Evolutionary conservation across 257 asterid genomes (phyloP), one percentile per base, ranked within the genome.

Genomic region (Plantago ovata): DNA sequence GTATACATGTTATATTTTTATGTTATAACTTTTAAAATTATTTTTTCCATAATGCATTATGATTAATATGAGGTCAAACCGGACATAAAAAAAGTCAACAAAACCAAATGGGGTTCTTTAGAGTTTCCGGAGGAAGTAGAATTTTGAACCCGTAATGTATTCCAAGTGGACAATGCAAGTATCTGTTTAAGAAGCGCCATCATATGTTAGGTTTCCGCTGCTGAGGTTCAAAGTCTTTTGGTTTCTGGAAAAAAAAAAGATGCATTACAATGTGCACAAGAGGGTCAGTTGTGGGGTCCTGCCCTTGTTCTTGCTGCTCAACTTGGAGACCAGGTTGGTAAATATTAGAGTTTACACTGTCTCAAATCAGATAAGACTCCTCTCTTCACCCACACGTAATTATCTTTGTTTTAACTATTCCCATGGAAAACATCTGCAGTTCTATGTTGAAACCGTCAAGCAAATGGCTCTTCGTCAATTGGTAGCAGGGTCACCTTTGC

Each of bases 231-330:
- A 80, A 77, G 69, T 68, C 94, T 89, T 57, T 78, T 93, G 63
- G 97, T 89, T 64, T 89, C 95, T 69, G 98, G 98, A 61, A 93
- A 89, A 69, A 93, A 89, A 80, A 84, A 63, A 70, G 98, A 93
- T 72, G 98, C 97, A 55, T 75, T 93, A 62, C 85, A 80, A 56
- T 69, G 83, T 82, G 98, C 98, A 58, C 97, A 86, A 70, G 94
- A 86, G 80, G 97, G 98, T 65, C 97, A 86, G 65, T 64, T 93
- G 77, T 93, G 98, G 98, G 96, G 97, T 39, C 97, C 93, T 65
- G 97, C 98, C 62, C 90, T 93, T 71, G 84, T 86, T 69, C 97
- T 93, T 66, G 97, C 97, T 68, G 98, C 97, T 48, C 98, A 81
- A 70, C 94, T 93, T 64, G 96, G 96, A 28, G 86, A 86, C 69